Base-by-base conservation (phyloP, 148 eudicot species). In the Amaranthus palmeri region DNA sequence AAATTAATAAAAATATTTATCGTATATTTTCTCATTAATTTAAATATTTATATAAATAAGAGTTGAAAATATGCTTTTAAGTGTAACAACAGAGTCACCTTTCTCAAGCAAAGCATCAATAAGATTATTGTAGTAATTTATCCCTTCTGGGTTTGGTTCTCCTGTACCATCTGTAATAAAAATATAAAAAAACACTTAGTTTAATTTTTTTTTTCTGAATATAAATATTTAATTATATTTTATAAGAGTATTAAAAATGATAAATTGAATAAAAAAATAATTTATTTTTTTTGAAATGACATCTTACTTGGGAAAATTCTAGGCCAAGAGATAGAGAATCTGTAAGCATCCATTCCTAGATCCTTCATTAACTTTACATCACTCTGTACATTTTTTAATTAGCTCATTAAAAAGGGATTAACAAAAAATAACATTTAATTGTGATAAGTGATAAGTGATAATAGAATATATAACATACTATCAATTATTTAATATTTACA, bases 311-410 rank as follows among this genome's bases (percentile, higher is more conserved):
- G 97, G 62, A 92, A 95, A 59, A 95, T 92, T 88, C 99, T 74
- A 54, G 97, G 76, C 99, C 96, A 95, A 47, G 99, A 92, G 42
- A 95, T 88, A 14, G 99, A 95, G 79, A 95, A 95, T 86, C 97
- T 86, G 78, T 95, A 95, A 75, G 99, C 92, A 84, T 92, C 97
- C 93, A 91, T 81, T 69, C 99, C 99, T 81, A 95, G 18, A 74
- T 89, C 87, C 86, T 89, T 88, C 98, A 95, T 95, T 85, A 95
- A 78, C 69, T 88, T 83, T 77, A 95, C 87, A 62, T 95, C 98
- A 61, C 76, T 79, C 98, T 95, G 87, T 61, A 25, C 36, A 25
- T 25, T 61, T 78, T 67, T 65, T 46, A 1, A 1, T 44, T 41
- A 58, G 41, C 5, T 46, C 54, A 70, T 73, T 25, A 45, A 45